Conservation (phyloP, 75 land plant species). For the Pinus tabuliformis region DNA sequence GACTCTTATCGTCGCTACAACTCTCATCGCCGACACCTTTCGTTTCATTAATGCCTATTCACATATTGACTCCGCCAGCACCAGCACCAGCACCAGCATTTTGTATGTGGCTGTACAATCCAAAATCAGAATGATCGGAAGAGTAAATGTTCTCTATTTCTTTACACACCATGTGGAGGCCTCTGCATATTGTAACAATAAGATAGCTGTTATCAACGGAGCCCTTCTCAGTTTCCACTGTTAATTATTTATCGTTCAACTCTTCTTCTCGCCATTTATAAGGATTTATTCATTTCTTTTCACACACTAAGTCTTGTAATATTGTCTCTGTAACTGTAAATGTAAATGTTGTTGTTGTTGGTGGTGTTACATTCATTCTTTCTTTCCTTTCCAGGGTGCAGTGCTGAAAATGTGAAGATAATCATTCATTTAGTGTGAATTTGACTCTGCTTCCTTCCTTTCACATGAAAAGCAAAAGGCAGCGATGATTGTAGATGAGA, state of each 20-base stretch:
- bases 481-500: too few relatives aligned
- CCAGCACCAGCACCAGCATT: conserved; percentile 11
- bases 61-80: neutral
- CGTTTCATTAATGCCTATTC: neutral
- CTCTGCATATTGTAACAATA: conserved; percentile 36
- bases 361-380: too few relatives aligned
- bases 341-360: too few relatives aligned
- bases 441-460: too few relatives aligned
- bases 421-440: too few relatives aligned
- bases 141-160: conserved; percentile 60
- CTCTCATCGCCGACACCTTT: conserved; percentile 29
- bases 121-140: conserved; percentile 43
- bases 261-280: too few relatives aligned
- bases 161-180: conserved; percentile 69
- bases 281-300: too few relatives aligned
- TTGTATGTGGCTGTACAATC: conserved; percentile 41
- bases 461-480: too few relatives aligned
- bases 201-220: conserved; percentile 49
- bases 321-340: too few relatives aligned
- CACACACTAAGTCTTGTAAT: too few relatives aligned
- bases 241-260: neutral
- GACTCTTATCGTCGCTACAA: conserved; percentile 45
- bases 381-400: too few relatives aligned
- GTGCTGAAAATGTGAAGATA: too few relatives aligned
- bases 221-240: conserved; percentile 64